phyloP scores from a whole-genome alignment of 1,139 yeast species.

The Yamadazyma songkhlaensis region DNA sequence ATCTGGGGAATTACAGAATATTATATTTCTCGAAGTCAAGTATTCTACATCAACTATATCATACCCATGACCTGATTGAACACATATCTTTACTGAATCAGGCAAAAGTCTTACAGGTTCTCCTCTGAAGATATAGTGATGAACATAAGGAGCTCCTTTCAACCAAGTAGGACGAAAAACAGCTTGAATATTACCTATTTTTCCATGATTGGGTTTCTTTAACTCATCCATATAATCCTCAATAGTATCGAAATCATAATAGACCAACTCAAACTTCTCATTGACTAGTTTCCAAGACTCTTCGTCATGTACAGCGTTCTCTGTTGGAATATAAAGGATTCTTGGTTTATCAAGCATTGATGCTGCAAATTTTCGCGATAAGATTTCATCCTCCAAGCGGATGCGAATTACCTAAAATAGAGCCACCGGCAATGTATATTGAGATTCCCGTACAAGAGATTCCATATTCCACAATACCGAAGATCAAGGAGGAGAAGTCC shows the following conservation, averaged over 20 bases:
- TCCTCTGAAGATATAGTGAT: slow-evolving; percentile 27
- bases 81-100: slow-evolving; percentile 21
- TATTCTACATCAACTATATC: slow-evolving; percentile 34
- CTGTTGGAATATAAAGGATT: slow-evolving; percentile 33
- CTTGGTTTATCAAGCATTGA: slow-evolving; percentile 18
- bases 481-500: neutral
- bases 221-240: slow-evolving; percentile 29
- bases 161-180: slow-evolving; percentile 34
- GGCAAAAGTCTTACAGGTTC: slow-evolving; percentile 28
- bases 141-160: slow-evolving; percentile 29
- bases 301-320: slow-evolving; percentile 27
- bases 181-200: slow-evolving; percentile 28
- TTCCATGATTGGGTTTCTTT: slow-evolving; percentile 27
- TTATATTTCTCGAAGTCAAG: slow-evolving; percentile 24
- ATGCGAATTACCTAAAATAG: no score
- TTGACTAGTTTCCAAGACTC: slow-evolving; percentile 28
- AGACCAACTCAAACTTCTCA: slow-evolving; percentile 27
- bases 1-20: slow-evolving; percentile 34
- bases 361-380: no score
- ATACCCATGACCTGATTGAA: slow-evolving; percentile 34
- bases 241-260: slow-evolving; percentile 26
- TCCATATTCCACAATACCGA: no score
- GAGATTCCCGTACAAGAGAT: no score
- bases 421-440: no score
- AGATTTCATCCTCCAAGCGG: no score